Percentiles rank a stretch among this genome's conserved stretches.
Conservation (phyloP, 2,329 filamentous ascomycete species). For the Fusarium acutatum region DNA sequence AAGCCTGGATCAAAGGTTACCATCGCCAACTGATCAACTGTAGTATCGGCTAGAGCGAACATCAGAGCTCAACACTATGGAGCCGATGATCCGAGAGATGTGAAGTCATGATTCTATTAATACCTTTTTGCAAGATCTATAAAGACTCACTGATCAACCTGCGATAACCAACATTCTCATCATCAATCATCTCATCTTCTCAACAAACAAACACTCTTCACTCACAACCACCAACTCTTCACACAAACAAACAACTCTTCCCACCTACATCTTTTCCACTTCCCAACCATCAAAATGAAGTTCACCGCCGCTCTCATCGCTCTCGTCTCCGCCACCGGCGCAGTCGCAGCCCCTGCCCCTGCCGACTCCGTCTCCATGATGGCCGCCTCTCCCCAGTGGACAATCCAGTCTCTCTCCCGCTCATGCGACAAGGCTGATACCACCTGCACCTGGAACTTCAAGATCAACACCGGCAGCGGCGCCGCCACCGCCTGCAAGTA, state of each 20-base stretch:
- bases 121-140: slow-evolving; percentile 7
- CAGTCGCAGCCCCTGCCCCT: slow-evolving; percentile 47
- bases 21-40: background rate
- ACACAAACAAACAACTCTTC: background rate
- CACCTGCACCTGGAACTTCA: slow-evolving; percentile 55
- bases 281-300: slow-evolving; percentile 50
- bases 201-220: background rate
- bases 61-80: background rate
- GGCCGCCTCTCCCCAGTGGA: slow-evolving; percentile 51
- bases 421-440: slow-evolving; percentile 50
- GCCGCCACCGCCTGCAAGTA: slow-evolving; percentile 43
- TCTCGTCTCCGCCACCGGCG: slow-evolving; percentile 43
- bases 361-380: slow-evolving; percentile 50
- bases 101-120: slow-evolving; percentile 22
- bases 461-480: slow-evolving; percentile 54
- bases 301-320: slow-evolving; percentile 50
- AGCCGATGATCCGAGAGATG: background rate
- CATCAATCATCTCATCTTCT: slow-evolving; percentile 22
- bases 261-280: background rate
- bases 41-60: slow-evolving; percentile 1
- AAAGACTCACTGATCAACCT: slow-evolving; percentile 1
- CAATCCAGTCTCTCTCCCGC: slow-evolving; percentile 51
- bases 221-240: background rate
- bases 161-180: slow-evolving; percentile 1
- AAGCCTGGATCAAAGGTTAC: background rate